Percentiles rank a stretch among this genome's conserved stretches.
phyloP scores from a whole-genome alignment of 352 stramenopile species.

The Phytophthora podocarpi region DNA sequence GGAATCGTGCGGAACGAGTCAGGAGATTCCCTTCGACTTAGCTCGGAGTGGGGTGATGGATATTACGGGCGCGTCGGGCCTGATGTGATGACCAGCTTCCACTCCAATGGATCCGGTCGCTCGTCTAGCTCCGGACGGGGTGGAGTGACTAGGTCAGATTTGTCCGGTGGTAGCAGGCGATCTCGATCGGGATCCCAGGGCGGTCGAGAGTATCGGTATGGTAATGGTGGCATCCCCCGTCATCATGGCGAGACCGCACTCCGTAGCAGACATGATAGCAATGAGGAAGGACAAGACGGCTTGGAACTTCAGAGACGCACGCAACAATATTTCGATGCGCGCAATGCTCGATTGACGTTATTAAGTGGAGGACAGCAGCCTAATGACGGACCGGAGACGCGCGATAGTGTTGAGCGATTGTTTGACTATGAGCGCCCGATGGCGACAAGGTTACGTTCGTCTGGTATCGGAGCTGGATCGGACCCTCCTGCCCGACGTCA shows the following conservation, averaged over 20 bases:
- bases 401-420: slow-evolving; percentile 7
- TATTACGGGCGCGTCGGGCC: slow-evolving; percentile 2
- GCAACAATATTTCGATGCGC: slow-evolving; percentile 34
- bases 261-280: slow-evolving; percentile 8
- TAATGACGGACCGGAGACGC: neutral
- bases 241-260: slow-evolving; percentile 6
- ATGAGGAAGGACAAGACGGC: slow-evolving; percentile 18
- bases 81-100: slow-evolving; percentile 23
- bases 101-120: slow-evolving; percentile 20
- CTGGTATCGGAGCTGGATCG: slow-evolving; percentile 12
- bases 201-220: slow-evolving; percentile 13
- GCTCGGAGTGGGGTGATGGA: slow-evolving; percentile 48
- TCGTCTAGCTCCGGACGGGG: slow-evolving; percentile 13
- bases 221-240: slow-evolving; percentile 16
- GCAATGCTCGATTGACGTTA: slow-evolving; percentile 33
- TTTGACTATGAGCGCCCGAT: slow-evolving; percentile 16
- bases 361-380: slow-evolving; percentile 14
- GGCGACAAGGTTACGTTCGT: slow-evolving; percentile 9
- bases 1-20: slow-evolving; percentile 29
- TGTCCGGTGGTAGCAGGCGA: slow-evolving; percentile 30
- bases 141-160: slow-evolving; percentile 20
- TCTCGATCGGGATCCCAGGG: slow-evolving; percentile 22
- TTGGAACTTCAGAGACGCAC: slow-evolving; percentile 23
- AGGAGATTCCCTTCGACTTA: slow-evolving; percentile 47
- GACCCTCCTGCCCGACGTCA: slow-evolving; percentile 12